Base-by-base conservation (phyloP, 257 asterid species). In the Paulownia fortunei region DNA sequence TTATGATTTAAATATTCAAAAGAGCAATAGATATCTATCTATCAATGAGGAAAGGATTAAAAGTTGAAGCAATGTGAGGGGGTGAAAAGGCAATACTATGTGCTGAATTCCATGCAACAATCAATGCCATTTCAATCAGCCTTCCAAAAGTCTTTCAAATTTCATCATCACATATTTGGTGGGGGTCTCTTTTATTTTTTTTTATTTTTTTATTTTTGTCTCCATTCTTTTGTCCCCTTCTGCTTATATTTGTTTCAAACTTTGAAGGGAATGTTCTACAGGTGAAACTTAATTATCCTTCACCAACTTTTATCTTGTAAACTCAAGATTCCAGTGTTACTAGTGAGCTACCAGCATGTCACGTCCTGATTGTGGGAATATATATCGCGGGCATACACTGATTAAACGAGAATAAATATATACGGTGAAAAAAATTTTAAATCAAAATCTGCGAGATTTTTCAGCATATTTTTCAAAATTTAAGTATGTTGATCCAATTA, bases 71-170 rank as follows among this genome's bases (percentile, higher is more conserved):
- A 85, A 81, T 24, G 26, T 56, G 63, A 56, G 63, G 34, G 63
- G 26, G 3, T 3, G 18, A 26, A 26, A 3, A 24, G 65, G 21
- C 59, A 44, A 42, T 46, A 61, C 49, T 8, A 16, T 64, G 75
- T 79, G 82, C 86, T 86, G 94, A 87, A 89, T 91, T 91, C 91
- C 92, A 91, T 87, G 94, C 92, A 86, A 79, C 82, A 82, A 88
- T 88, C 81, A 87, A 61, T 84, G 83, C 75, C 44, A 51, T 77
- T 82, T 76, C 88, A 75, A 77, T 83, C 87, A 86, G 23, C 30
- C 44, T 75, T 74, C 10, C 24, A 63, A 75, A 61, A 37, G n/a
- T 64, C 82, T 76, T 80, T 84, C 79, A 82, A 21, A 36, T 63
- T 47, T 84, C 72, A 90, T 85, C 77, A 86, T 86, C 79, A 78